phyloP scores from a whole-genome alignment of 306 rosid species.

The Hippophae gyantsensis region DNA sequence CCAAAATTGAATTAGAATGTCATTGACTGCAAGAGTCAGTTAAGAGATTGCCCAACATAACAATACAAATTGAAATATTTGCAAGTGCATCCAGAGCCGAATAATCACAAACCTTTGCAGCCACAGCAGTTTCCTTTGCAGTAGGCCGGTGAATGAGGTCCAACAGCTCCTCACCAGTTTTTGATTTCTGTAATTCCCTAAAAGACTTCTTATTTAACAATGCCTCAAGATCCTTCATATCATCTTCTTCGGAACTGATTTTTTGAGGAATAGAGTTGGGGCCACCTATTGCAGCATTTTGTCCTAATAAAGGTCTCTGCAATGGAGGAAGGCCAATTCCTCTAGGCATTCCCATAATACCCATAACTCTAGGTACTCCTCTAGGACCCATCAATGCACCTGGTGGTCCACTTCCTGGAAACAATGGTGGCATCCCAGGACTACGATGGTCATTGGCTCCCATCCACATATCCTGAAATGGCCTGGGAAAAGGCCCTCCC shows the following conservation, averaged over 20 bases:
- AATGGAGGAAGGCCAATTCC: constrained; percentile 53
- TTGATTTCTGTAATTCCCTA: constrained; percentile 73
- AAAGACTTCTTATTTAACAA: constrained; percentile 80
- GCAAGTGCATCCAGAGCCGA: constrained; percentile 2
- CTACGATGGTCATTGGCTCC: constrained; percentile 52
- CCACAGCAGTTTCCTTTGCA: constrained; percentile 86
- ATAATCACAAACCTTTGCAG: constrained; percentile 68
- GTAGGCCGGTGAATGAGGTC: constrained; percentile 95
- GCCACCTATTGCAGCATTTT: constrained; percentile 33
- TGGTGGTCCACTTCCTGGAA: constrained; percentile 37
- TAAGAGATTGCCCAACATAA: not conserved
- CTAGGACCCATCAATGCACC: constrained; percentile 39
- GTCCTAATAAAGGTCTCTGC: constrained; percentile 60
- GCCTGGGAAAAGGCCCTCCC: constrained; percentile 50
- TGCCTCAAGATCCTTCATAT: constrained; percentile 80
- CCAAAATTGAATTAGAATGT: not conserved
- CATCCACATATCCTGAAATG: constrained; percentile 69
- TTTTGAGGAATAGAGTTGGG: constrained; percentile 37
- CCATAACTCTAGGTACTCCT: constrained; percentile 50
- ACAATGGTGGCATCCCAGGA: constrained; percentile 47
- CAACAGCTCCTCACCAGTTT: constrained; percentile 90
- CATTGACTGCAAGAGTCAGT: not conserved
- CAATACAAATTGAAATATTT: not conserved
- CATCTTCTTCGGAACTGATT: constrained; percentile 64
- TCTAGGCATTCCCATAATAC: constrained; percentile 57